Base-by-base conservation (phyloP, 768 basidiomycete species). In the Auricularia sp. region DNA sequence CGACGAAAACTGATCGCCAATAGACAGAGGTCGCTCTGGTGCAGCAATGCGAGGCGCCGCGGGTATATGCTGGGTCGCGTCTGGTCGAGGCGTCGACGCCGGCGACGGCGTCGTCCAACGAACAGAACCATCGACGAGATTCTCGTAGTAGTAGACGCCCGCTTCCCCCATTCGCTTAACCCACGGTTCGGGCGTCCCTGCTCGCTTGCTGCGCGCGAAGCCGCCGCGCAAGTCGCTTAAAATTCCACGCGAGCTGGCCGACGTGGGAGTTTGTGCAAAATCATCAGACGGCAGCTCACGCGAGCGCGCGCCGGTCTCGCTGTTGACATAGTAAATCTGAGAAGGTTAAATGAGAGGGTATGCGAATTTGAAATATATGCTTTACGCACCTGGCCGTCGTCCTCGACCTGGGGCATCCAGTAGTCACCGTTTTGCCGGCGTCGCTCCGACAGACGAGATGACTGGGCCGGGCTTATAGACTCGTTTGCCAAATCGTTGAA, bases 271-370 rank as follows among this genome's bases (percentile, higher is more conserved):
- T 29, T 59, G 56, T 21, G 88, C 86, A 54, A 83, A 82, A 61
- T 89, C 87, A 13, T 91, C 90, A 59, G 79, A 78, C 24, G 94
- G 94, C 21, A 96, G 76, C 69, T 97, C 92, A 69, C 87, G 83
- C 34, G 93, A 87, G 51, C 85, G 85, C 73, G 92, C 83, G 44
- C 90, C 90, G 3, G 90, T 92, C 69, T 89, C 83, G 1, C 91
- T 92, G 72, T 98, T 99, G 68, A 92, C 83, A 77, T 98, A 99
- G 79, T 87, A 95, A 73, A 99, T 94, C 94, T 97, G 63, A 18
- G 47, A 51, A 16, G 47, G 47, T 34, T 8, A 29, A 8, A 29
- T 35, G 29, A 59, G 56, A 6, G 29, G 18, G 6, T 8, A 59
- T 6, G 56, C 8, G 33, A 42, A 18, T 21, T 47, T 37, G 44